phyloP scores from a whole-genome alignment of 306 rosid genomes.

The Castanopsis chinensis region DNA sequence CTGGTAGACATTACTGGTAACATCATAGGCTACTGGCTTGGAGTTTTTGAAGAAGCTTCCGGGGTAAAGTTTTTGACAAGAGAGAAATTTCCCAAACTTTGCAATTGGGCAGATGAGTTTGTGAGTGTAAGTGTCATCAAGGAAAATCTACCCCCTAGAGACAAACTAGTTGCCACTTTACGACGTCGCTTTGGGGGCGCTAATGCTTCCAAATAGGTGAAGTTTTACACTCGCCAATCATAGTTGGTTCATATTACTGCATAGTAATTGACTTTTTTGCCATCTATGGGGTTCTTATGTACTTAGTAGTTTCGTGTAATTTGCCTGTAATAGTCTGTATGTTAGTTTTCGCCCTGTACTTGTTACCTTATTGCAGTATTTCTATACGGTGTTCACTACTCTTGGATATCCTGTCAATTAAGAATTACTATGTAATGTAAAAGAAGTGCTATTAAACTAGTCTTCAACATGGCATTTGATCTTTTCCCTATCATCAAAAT shows the following conservation, averaged over 20 bases:
- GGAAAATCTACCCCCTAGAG: constrained; percentile 42
- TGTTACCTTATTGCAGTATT: too few relatives aligned
- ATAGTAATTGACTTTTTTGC: not conserved
- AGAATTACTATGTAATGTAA: too few relatives aligned
- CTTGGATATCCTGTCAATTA: not conserved
- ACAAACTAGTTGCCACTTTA: constrained; percentile 24
- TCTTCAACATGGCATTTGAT: too few relatives aligned
- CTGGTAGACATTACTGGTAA: constrained; percentile 46
- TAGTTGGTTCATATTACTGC: not conserved
- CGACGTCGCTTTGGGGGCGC: not conserved
- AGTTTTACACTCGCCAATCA: not conserved
- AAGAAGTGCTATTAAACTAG: too few relatives aligned
- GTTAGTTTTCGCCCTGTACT: too few relatives aligned
- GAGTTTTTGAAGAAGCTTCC: constrained; percentile 34
- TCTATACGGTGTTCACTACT: not conserved
- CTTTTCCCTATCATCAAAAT: too few relatives aligned
- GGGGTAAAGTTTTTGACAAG: constrained; percentile 29
- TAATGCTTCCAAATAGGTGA: constrained; percentile 4
- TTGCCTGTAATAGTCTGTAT: too few relatives aligned
- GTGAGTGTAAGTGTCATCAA: constrained; percentile 25
- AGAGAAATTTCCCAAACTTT: constrained; percentile 44
- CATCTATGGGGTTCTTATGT: not conserved
- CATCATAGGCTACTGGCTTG: constrained; percentile 49
- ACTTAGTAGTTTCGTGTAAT: not conserved
- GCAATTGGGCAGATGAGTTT: constrained; percentile 43